Base-by-base conservation (phyloP, 1,284 basidiomycete species). In the Malassezia obtusa region DNA sequence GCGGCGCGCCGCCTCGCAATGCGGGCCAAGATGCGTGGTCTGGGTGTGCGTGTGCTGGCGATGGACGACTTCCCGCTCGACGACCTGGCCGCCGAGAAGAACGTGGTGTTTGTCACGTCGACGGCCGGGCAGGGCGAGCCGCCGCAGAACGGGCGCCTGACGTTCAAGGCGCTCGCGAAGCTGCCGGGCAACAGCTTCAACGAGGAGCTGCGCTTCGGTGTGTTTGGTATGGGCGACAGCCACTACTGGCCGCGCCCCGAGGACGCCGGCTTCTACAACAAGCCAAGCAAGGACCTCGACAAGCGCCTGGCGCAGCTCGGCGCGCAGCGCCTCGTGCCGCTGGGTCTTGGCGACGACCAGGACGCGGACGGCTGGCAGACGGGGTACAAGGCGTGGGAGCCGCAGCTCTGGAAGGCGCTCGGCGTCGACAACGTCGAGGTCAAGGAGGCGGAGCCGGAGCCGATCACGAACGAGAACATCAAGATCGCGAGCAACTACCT, bases 401-500 rank as follows among this genome's bases (percentile, higher is more conserved):
- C 89, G 32, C 77, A 81, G 52, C 68, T 98, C 35, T 99, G 92
- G 94, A 91, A 94, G 77, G 84, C 84, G 1, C 79, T 98, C 33
- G 89, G 92, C 50, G 90, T 98, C 50, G 92, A 94, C 76, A 79
- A 78, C 15, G 79, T 98, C 52, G 87, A 94, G 74, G 83, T 96
- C 28, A 82, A 79, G 33, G 94, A 98, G 77, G 85, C 84, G 17
- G 90, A 96, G 75, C 90, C 91, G 1, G 91, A 96, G 73, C 83
- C 88, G 2, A 92, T 99, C 77, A 96, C 91, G 58, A 96, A 98
- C 79, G 92, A 99, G 78, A 90, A 98, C 77, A 96, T 98, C 81
- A 99, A 98, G 79, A 92, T 90, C 54, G 91, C 94, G 10, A 89
- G 86, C 55, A 84, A 85, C 64, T 96, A 87, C 77, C 80, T 98